Evolutionary conservation across 2,329 filamentous ascomycete species (phyloP).

Genomic region (Penicillium digitatum): DNA sequence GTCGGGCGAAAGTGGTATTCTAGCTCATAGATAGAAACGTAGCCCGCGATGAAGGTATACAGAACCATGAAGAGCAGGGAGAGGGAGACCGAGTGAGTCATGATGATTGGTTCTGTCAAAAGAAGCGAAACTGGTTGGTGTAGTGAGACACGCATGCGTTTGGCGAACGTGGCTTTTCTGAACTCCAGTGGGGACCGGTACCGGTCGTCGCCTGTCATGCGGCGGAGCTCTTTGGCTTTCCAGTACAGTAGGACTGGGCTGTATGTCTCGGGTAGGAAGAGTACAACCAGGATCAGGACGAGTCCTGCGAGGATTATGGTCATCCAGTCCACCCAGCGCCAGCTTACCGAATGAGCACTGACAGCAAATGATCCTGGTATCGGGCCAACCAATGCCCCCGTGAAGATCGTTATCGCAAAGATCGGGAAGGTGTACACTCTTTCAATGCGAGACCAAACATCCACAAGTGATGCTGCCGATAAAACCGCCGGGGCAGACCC

Average conservation of each 20-base stretch:
- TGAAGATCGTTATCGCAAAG: conserved; percentile 46
- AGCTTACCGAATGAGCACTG: conserved; percentile 35
- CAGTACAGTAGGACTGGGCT: conserved; percentile 45
- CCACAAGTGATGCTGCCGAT: conserved; percentile 44
- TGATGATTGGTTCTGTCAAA: conserved; percentile 41
- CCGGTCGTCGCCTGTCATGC: conserved; percentile 43
- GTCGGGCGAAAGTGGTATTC: conserved; percentile 48
- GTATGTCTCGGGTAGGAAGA: conserved; percentile 52
- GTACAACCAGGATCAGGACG: conserved; percentile 34
- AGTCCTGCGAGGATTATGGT: conserved; percentile 38
- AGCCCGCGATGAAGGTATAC: conserved; percentile 42
- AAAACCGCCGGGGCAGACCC: conserved; percentile 44
- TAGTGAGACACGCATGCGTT: conserved; percentile 42
- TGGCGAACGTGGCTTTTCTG: conserved; percentile 37
- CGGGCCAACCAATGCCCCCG: conserved; percentile 37
- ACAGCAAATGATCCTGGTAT: conserved; percentile 47
- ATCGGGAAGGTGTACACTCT: conserved; percentile 49
- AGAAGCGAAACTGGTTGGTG: conserved; percentile 50
- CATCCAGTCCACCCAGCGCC: conserved; percentile 50
- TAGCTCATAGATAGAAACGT: conserved; percentile 49
- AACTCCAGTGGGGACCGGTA: conserved; percentile 49
- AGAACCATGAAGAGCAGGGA: conserved; percentile 32
- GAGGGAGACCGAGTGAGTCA: conserved; percentile 28
- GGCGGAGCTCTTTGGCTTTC: conserved; percentile 44
- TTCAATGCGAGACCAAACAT: conserved; percentile 47